Evolutionary conservation across 441 rosid species (phyloP), one percentile per base, ranked within the genome.

Genomic region (Gossypium lobatum): DNA sequence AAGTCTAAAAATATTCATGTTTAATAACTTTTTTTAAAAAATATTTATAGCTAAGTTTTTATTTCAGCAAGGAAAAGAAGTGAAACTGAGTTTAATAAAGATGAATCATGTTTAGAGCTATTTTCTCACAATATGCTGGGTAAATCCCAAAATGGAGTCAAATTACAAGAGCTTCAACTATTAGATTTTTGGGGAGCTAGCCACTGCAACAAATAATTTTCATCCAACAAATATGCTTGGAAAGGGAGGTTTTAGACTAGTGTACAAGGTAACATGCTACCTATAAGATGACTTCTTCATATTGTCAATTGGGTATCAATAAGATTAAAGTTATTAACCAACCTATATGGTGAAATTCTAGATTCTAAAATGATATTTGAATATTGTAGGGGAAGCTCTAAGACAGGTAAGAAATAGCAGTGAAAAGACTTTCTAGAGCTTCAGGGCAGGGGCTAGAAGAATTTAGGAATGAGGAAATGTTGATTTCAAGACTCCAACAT

Each of bases 401-500:
- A 39, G 21, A 45, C 45, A 66, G 67, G 10, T 34, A 60, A 26
- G 45, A 72, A 46, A 72, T 45, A 21, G 67, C 59, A 4, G 60
- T 61, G 45, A 61, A 72, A 60, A 60, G 69, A 25, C 69, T 61
- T 3, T 61, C 68, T 0, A 46, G 16, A n/a, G 57, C 67, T 1
- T 72, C 69, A 3, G 31, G 28, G 62, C 60, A 72, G 1, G 68
- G 75, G 23, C 2, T 23, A 42, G 69, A 60, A 62, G 66, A 62
- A 31, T 62, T 62, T 46, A 72, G 73, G 77, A 88, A 83, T 53
- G 91, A 88, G 77, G 86, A 86, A 39, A 37, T 75, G 42, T 68
- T 86, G 65, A 88, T 88, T 8, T 86, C 90, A 0, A 77, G 86
- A 72, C 83, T 89, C 31, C 89, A 88, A 68, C 93, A 89, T 6